Conservation (phyloP, 1,284 basidiomycete genomes). For the Ustilago esculenta region DNA sequence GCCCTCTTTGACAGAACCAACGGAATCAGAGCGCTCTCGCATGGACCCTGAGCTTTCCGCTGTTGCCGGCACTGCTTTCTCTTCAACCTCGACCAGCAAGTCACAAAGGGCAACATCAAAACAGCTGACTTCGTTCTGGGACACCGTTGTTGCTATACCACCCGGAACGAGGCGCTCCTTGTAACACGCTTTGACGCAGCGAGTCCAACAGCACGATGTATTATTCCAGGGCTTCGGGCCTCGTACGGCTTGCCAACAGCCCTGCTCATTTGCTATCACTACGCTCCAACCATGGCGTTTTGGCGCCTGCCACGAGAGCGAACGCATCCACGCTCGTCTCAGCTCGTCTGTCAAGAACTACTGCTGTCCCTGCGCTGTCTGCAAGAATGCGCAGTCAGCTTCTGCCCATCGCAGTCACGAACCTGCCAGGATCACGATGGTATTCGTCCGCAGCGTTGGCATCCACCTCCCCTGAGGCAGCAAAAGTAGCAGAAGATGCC, state of each 20-base stretch:
- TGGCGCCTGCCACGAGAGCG: conserved; percentile 1
- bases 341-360: background rate
- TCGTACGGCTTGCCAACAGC: background rate
- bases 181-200: too few relatives aligned
- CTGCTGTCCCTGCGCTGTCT: background rate
- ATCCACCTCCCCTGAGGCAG: conserved; percentile 45
- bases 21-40: background rate
- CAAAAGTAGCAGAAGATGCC: conserved; percentile 43
- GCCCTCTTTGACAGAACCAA: background rate
- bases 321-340: conserved; percentile 5
- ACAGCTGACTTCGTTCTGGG: background rate
- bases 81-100: background rate
- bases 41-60: conserved; percentile 30
- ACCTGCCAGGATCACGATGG: conserved; percentile 9
- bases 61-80: background rate
- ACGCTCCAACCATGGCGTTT: background rate
- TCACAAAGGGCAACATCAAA: background rate
- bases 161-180: background rate
- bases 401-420: background rate
- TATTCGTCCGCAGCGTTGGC: conserved; percentile 36
- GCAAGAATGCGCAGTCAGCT: background rate
- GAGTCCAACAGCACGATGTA: too few relatives aligned
- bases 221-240: conserved; percentile 9
- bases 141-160: background rate
- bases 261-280: background rate